Percentiles rank a stretch among this genome's conserved stretches.
phyloP scores from a whole-genome alignment of 257 asterid species.

The Ocimum tenuiflorum region DNA sequence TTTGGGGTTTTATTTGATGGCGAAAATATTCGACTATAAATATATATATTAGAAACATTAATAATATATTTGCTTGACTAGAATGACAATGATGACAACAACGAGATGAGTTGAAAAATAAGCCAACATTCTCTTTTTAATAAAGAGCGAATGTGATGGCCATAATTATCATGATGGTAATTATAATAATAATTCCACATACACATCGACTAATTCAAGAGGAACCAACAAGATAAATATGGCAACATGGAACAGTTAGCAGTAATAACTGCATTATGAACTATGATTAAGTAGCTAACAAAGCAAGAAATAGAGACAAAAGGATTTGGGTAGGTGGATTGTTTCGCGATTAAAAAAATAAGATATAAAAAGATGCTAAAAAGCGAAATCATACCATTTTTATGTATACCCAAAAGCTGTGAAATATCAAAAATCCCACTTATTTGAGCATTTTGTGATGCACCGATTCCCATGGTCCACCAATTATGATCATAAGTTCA shows the following conservation, averaged over 20 bases:
- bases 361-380: not conserved
- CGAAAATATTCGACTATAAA: no score
- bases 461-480: conserved; percentile 19
- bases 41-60: no score
- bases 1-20: no score
- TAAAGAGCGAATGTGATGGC: no score
- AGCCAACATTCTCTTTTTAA: no score
- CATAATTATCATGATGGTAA: no score
- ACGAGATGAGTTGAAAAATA: no score
- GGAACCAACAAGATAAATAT: not conserved
- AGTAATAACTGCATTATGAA: conserved; percentile 5
- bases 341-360: no score
- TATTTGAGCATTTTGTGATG: conserved; percentile 18
- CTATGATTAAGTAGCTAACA: not conserved
- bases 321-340: not conserved
- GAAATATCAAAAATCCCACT: not conserved
- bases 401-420: not conserved
- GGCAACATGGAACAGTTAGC: not conserved
- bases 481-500: not conserved
- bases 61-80: no score
- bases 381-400: not conserved
- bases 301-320: not conserved
- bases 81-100: no score
- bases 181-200: not conserved
- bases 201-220: not conserved